phyloP scores from a whole-genome alignment of 1,284 basidiomycete genomes.

The Phlebopus sp. region DNA sequence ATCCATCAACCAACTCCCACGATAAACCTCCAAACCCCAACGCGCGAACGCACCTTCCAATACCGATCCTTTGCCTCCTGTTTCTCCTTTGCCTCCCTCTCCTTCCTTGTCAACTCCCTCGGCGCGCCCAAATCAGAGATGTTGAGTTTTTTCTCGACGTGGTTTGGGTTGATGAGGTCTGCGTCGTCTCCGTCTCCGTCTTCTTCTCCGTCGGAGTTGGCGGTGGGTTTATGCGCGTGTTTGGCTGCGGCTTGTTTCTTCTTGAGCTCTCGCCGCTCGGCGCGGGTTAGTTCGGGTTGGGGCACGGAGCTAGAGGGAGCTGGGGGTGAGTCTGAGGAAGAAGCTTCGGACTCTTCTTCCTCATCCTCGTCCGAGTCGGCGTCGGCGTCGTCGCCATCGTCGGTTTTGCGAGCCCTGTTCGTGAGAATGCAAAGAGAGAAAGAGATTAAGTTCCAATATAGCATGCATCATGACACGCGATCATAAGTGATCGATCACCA shows the following conservation, averaged over 20 bases:
- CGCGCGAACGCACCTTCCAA: conserved; percentile 76
- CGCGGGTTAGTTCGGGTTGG: conserved; percentile 54
- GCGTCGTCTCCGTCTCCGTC: conserved; percentile 54
- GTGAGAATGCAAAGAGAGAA: too few species aligned
- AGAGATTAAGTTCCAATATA: not conserved
- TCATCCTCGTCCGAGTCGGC: conserved; percentile 36
- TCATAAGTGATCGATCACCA: too few species aligned
- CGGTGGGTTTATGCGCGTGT: conserved; percentile 26
- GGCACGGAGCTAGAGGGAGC: conserved; percentile 20
- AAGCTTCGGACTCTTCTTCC: conserved; percentile 28
- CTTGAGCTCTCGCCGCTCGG: conserved; percentile 70
- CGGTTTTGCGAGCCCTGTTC: not conserved
- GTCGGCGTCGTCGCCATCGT: conserved; percentile 5
- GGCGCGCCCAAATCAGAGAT: conserved; percentile 60
- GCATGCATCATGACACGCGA: not conserved
- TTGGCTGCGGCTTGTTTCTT: conserved; percentile 59
- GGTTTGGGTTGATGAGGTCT: conserved; percentile 71
- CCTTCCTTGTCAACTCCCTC: conserved; percentile 60
- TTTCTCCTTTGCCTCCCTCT: conserved; percentile 87
- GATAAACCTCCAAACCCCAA: conserved; percentile 7
- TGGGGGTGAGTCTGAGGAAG: too few species aligned
- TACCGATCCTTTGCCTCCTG: conserved; percentile 83
- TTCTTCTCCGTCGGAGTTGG: conserved; percentile 34
- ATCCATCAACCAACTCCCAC: too few species aligned
- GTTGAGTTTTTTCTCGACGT: conserved; percentile 60